A percentile compares a stretch with the other conserved stretches of the same genome.
Conservation (phyloP, 2,329 filamentous ascomycete species). For the Talaromyces sp. region DNA sequence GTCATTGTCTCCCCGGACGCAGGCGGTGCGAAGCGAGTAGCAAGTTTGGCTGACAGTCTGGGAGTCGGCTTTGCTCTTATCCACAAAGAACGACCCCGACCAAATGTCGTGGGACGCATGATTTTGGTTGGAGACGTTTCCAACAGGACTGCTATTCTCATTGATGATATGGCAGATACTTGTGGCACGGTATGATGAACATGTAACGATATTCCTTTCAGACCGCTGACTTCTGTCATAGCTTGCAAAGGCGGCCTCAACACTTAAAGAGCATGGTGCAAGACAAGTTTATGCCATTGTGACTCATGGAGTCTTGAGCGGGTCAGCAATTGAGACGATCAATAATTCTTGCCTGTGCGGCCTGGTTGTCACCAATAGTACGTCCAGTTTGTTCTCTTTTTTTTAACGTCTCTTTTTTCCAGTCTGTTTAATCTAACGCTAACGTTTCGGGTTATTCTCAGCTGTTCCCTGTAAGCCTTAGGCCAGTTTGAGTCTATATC, state of each 20-base stretch:
- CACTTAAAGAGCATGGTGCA: conserved; percentile 79
- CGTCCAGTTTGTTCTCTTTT: not conserved
- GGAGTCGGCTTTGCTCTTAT: conserved; percentile 90
- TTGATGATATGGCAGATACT: conserved; percentile 97
- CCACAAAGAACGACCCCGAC: conserved; percentile 90
- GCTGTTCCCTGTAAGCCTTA: conserved; percentile 21
- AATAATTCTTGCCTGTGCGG: conserved; percentile 71
- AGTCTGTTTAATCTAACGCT: conserved; percentile 55
- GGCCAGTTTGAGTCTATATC: not conserved
- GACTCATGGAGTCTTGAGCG: conserved; percentile 85
- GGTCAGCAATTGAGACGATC: conserved; percentile 78
- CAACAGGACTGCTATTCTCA: conserved; percentile 87
- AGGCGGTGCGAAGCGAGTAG: conserved; percentile 80
- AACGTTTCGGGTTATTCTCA: conserved; percentile 34
- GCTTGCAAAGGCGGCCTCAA: conserved; percentile 78
- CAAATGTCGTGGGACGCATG: conserved; percentile 88
- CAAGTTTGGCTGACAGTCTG: conserved; percentile 61
- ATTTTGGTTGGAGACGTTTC: conserved; percentile 90
- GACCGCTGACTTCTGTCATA: not conserved
- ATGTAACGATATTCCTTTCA: not conserved
- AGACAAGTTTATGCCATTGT: conserved; percentile 89
- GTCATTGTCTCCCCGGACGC: conserved; percentile 95
- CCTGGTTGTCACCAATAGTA: conserved; percentile 65
- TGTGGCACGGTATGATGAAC: conserved; percentile 60
- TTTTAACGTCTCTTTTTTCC: not conserved